Conservation (phyloP, 352 stramenopile species). For the Phytopythium cucurbitacearum region DNA sequence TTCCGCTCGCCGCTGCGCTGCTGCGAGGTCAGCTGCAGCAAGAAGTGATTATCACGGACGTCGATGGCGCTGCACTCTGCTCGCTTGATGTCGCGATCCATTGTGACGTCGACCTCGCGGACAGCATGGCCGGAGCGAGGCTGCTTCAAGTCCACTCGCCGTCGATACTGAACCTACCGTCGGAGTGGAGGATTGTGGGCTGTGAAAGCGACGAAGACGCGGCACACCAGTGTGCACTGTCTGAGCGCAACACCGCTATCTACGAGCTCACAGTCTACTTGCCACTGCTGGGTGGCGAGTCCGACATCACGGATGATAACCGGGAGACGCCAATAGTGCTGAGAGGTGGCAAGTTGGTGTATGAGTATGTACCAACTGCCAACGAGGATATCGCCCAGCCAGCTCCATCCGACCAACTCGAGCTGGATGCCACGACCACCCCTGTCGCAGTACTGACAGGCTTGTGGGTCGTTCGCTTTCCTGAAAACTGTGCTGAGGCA, state of each 20-base stretch:
- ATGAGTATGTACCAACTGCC: background rate
- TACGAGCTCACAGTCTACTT: constrained; percentile 34
- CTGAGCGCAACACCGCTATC: constrained; percentile 32
- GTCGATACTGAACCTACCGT: constrained; percentile 29
- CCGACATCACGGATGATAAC: background rate
- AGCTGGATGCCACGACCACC: constrained; percentile 8
- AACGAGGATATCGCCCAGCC: background rate
- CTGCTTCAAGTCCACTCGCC: constrained; percentile 35
- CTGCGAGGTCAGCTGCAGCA: constrained; percentile 16
- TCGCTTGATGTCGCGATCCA: constrained; percentile 32
- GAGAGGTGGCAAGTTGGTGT: constrained; percentile 45
- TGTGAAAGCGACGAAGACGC: constrained; percentile 50
- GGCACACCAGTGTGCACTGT: constrained; percentile 20
- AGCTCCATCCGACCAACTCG: constrained; percentile 4
- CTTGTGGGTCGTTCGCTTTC: constrained; percentile 46
- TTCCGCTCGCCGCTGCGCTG: constrained; percentile 31
- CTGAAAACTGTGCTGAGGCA: constrained; percentile 11
- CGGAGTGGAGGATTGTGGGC: constrained; percentile 35
- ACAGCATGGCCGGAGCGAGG: constrained; percentile 38
- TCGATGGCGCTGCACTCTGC: constrained; percentile 12
- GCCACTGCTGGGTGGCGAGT: background rate
- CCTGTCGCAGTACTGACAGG: constrained; percentile 20
- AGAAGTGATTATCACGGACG: constrained; percentile 12
- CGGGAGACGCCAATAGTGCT: constrained; percentile 9
- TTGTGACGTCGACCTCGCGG: constrained; percentile 41